Evolutionary conservation across 495 filamentous ascomycete species (phyloP).

Genomic region (Beverwykella pulmonaria): DNA sequence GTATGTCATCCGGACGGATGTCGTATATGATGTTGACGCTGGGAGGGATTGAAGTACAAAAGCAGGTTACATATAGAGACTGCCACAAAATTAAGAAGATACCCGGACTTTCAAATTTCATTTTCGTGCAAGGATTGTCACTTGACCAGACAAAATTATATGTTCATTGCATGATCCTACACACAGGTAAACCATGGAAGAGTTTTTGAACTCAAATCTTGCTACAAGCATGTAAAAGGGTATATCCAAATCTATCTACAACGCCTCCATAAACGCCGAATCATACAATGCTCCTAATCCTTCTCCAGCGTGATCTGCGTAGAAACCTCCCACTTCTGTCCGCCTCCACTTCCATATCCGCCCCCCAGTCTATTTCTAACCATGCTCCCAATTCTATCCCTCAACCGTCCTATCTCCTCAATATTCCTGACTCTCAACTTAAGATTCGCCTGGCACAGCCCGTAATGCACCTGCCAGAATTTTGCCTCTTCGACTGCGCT

Average conservation of each 20-base stretch:
- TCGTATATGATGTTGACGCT: slow-evolving; percentile 52
- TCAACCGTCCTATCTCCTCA: slow-evolving; percentile 65
- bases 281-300: slow-evolving; percentile 31
- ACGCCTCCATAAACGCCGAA: background rate
- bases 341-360: slow-evolving; percentile 74
- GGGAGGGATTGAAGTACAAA: background rate
- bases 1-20: slow-evolving; percentile 55
- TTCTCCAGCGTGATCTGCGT: slow-evolving; percentile 47
- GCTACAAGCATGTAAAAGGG: background rate
- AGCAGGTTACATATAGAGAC: no score
- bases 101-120: no score
- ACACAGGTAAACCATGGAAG: no score
- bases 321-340: slow-evolving; percentile 80
- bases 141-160: no score
- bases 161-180: no score
- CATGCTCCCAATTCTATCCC: slow-evolving; percentile 72
- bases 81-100: no score
- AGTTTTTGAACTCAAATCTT: no score
- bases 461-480: slow-evolving; percentile 99
- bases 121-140: no score
- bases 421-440: slow-evolving; percentile 73
- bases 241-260: background rate
- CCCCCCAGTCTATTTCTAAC: slow-evolving; percentile 86
- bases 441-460: slow-evolving; percentile 91
- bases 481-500: slow-evolving; percentile 80